These are phyloP conservation scores for Carex sylvatica DNA, from an alignment of 202 grass and related monocot species.

Conservation along the genomic window DNA sequence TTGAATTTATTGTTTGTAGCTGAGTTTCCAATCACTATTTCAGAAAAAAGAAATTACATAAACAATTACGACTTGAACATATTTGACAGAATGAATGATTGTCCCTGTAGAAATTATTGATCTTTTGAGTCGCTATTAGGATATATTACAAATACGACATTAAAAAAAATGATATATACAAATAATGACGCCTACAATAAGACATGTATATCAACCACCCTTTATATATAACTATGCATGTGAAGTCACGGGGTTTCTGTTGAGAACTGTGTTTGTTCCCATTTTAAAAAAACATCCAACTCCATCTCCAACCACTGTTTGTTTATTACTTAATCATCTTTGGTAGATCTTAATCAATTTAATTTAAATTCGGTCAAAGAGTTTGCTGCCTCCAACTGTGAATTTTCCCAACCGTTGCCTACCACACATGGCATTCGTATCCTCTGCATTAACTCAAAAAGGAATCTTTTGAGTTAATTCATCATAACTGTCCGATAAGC, in stretches of 20 bases:
- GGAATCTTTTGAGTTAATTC: too few species aligned
- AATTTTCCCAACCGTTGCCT: background rate
- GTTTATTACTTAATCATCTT: constrained; percentile 3
- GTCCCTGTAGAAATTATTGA: background rate
- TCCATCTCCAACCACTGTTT: constrained; percentile 14
- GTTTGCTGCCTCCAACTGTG: constrained; percentile 12
- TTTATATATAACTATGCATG: constrained; percentile 21
- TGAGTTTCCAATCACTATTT: too few species aligned
- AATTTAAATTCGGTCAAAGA: constrained; percentile 21
- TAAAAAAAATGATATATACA: background rate
- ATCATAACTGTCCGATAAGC: too few species aligned
- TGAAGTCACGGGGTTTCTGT: constrained; percentile 31
- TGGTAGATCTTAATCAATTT: constrained; percentile 3
- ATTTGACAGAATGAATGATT: background rate
- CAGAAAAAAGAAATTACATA: too few species aligned
- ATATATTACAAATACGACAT: background rate
- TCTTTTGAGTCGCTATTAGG: background rate
- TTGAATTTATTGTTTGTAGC: too few species aligned
- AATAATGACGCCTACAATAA: constrained; percentile 10
- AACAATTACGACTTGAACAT: too few species aligned
- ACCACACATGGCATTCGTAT: background rate
- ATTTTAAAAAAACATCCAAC: background rate
- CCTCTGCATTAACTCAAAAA: too few species aligned
- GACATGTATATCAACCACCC: background rate
- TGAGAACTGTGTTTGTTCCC: constrained; percentile 17